A percentile compares a stretch with the other conserved stretches of the same genome.
phyloP scores from a whole-genome alignment of 1,139 yeast species.

The Taphrina pruni region DNA sequence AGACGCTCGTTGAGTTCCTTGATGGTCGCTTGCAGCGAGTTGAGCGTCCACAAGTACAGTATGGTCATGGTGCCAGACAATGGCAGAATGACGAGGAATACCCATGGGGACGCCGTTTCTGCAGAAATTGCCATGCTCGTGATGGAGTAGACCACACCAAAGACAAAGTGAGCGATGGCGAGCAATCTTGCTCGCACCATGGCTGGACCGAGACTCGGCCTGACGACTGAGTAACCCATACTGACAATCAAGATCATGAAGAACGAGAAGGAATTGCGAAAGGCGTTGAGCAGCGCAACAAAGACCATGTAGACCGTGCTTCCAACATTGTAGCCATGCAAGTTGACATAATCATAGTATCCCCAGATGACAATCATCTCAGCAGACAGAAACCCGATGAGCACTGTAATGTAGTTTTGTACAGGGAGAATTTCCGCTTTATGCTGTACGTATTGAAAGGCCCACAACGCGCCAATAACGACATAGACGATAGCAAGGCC shows the following conservation, averaged over 20 bases:
- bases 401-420: constrained; percentile 70
- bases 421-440: constrained; percentile 86
- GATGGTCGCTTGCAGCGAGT: constrained; percentile 76
- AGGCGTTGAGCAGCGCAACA: constrained; percentile 77
- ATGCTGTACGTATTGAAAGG: constrained; percentile 83
- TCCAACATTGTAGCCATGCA: constrained; percentile 62
- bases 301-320: constrained; percentile 76
- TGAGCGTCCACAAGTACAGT: constrained; percentile 76
- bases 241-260: constrained; percentile 84
- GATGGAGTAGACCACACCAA: constrained; percentile 71
- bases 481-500: constrained; percentile 82
- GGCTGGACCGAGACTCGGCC: constrained; percentile 73
- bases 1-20: constrained; percentile 75
- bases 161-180: constrained; percentile 72
- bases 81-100: constrained; percentile 63
- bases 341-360: constrained; percentile 81
- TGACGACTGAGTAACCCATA: constrained; percentile 91
- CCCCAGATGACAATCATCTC: constrained; percentile 43
- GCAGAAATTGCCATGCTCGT: constrained; percentile 66
- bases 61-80: constrained; percentile 70
- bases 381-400: constrained; percentile 31
- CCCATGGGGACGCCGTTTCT: constrained; percentile 53
- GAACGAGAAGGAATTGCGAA: constrained; percentile 84
- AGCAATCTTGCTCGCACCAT: constrained; percentile 83
- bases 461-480: constrained; percentile 77